These are phyloP conservation scores for Amaranthus palmeri DNA, from an alignment of 148 eudicot genomes.

Conservation along the genomic window DNA sequence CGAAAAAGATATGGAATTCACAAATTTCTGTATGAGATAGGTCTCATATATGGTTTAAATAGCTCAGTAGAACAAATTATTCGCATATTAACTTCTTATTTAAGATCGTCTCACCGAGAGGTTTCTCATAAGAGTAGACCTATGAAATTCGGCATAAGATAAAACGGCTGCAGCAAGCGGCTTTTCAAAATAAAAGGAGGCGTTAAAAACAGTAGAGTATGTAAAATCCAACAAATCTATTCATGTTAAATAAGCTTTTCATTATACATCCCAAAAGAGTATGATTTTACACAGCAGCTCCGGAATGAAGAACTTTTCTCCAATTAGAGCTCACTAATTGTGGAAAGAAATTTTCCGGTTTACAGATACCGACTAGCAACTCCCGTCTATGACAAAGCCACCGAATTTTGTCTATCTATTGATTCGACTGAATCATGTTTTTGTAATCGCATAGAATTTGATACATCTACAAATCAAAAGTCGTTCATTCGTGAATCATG, in stretches of 20 bases:
- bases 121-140: no score
- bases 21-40: no score
- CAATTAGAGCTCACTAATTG: not conserved
- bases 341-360: not conserved
- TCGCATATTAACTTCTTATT: no score
- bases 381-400: not conserved
- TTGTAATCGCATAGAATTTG: slow-evolving; percentile 5
- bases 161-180: not conserved
- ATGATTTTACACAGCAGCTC: slow-evolving; percentile 2
- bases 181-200: not conserved
- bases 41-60: no score
- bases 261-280: slow-evolving; percentile 20
- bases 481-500: not conserved
- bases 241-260: slow-evolving; percentile 10
- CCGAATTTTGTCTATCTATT: not conserved
- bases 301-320: slow-evolving; percentile 9
- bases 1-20: no score
- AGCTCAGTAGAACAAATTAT: no score
- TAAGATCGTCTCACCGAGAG: no score
- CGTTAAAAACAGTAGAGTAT: not conserved
- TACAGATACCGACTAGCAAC: not conserved
- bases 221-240: not conserved
- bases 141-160: not conserved
- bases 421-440: slow-evolving; percentile 6
- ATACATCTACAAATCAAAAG: slow-evolving; percentile 12